These are phyloP conservation scores for Penicillium sp. DNA, from an alignment of 2,329 filamentous ascomycete genomes.

Conservation along the genomic window DNA sequence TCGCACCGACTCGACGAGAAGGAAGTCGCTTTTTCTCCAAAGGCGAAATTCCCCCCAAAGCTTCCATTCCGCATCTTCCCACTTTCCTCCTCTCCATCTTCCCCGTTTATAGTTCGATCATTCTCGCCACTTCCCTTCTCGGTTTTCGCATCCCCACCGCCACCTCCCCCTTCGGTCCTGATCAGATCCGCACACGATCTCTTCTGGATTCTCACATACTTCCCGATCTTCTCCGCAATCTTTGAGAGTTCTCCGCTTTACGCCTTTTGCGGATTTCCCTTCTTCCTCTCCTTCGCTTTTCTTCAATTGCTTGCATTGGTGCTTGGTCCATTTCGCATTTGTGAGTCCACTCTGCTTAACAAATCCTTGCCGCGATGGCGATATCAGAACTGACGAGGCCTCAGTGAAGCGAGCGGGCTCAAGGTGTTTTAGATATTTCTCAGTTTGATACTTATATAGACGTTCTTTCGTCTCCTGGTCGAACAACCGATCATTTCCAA, in stretches of 20 bases:
- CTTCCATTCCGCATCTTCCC: conserved; percentile 20
- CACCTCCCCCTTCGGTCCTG: conserved; percentile 18
- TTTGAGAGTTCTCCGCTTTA: conserved; percentile 7
- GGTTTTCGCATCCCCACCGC: conserved; percentile 12
- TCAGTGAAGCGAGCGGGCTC: conserved; percentile 23
- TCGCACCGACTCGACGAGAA: conserved; percentile 23
- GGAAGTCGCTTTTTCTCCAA: conserved; percentile 27
- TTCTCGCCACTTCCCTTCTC: conserved; percentile 12
- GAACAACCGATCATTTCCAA: conserved; percentile 1
- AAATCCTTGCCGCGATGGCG: background rate
- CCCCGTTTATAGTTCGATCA: conserved; percentile 8
- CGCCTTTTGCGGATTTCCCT: conserved; percentile 9
- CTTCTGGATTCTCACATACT: conserved; percentile 19
- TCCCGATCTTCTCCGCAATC: conserved; percentile 15
- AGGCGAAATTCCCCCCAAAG: conserved; percentile 22
- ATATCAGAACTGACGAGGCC: conserved; percentile 19
- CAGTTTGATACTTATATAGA: conserved; percentile 17
- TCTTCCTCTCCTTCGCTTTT: conserved; percentile 12
- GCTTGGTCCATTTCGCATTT: conserved; percentile 28
- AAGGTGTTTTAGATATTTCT: conserved; percentile 21
- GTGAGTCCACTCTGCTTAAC: conserved; percentile 19
- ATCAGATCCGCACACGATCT: conserved; percentile 29
- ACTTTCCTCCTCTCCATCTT: conserved; percentile 10
- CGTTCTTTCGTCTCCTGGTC: conserved; percentile 5
- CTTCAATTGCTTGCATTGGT: conserved; percentile 23